Percentiles rank a stretch among this genome's conserved stretches.
These are phyloP conservation scores for Wallacemonas sp. DNA, from an alignment of 208 protist genomes.

Conservation along the genomic window DNA sequence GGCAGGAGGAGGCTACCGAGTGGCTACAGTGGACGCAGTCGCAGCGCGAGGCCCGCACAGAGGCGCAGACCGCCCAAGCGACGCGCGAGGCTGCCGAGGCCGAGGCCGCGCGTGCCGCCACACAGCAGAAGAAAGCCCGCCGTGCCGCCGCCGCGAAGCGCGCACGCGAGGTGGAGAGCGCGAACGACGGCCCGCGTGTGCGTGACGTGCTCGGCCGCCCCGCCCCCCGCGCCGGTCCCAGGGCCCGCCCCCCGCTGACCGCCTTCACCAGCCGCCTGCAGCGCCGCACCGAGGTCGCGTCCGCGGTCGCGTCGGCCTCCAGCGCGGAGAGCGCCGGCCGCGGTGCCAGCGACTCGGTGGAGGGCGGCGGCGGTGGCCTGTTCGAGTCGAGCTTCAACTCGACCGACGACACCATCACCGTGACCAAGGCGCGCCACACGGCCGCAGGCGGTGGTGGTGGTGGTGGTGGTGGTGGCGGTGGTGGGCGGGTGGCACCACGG, in stretches of 20 bases:
- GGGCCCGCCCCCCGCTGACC: not conserved
- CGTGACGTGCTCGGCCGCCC: too few species aligned
- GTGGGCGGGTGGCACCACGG: too few species aligned
- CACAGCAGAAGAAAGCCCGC: too few species aligned
- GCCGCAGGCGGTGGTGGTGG: not conserved
- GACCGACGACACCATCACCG: conserved; percentile 9
- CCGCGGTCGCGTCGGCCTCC: not conserved
- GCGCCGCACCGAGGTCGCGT: not conserved
- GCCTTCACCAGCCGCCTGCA: not conserved
- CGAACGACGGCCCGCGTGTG: too few species aligned
- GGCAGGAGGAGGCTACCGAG: conserved; percentile 19
- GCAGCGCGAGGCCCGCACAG: conserved; percentile 10
- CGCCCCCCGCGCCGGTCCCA: not conserved
- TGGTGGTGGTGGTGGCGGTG: not conserved
- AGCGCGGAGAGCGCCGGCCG: not conserved
- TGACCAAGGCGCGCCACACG: not conserved
- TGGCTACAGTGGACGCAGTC: not conserved
- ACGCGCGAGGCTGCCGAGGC: not conserved
- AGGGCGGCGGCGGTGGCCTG: not conserved
- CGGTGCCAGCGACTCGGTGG: not conserved
- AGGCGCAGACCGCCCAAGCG: conserved; percentile 13
- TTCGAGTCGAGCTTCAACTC: conserved; percentile 7
- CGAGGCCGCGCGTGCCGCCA: not conserved
- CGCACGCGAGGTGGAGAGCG: not conserved
- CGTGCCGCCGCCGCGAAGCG: not conserved